Conservation (phyloP, 139 green algal species). For the Chlamydomonas sphaeroides region DNA sequence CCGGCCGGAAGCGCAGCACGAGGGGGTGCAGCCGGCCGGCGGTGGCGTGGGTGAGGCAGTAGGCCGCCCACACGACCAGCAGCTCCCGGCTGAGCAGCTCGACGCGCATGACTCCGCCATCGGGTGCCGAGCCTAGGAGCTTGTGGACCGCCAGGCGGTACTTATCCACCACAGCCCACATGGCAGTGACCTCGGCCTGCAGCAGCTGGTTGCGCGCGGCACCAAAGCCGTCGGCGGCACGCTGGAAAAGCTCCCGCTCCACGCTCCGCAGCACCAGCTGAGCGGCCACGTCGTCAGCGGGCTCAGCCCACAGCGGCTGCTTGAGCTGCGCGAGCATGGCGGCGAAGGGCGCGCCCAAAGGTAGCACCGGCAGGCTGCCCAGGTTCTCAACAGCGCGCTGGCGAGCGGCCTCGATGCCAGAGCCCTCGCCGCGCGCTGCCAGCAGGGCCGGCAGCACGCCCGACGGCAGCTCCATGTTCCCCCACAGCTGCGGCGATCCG, state of each 20-base stretch:
- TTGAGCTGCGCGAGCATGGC: background rate
- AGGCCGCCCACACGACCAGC: conserved; percentile 57
- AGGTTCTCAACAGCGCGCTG: conserved; percentile 40
- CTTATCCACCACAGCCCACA: conserved; percentile 45
- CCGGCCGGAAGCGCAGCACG: conserved; percentile 37
- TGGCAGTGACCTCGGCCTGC: conserved; percentile 15
- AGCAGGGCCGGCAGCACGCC: conserved; percentile 38
- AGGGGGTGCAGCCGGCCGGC: background rate
- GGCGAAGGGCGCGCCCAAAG: background rate
- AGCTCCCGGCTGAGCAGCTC: conserved; percentile 60
- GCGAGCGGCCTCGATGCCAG: conserved; percentile 1
- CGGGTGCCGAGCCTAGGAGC: background rate
- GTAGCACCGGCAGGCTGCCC: conserved; percentile 30
- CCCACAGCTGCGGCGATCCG: background rate
- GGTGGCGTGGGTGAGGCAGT: conserved; percentile 49
- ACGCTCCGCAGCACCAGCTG: conserved; percentile 47
- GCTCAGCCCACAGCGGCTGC: background rate
- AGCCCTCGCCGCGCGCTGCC: background rate
- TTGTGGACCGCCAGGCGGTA: conserved; percentile 34
- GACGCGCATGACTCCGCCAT: conserved; percentile 30
- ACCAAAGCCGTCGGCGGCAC: conserved; percentile 35
- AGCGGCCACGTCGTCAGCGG: conserved; percentile 18
- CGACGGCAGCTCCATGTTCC: background rate
- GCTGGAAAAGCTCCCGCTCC: conserved; percentile 51
- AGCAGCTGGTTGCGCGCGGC: background rate